A percentile compares a stretch with the other conserved stretches of the same genome.
These are phyloP conservation scores for Paramecium tetraurelia DNA, from an alignment of 73 alveolate species.

Conservation along the genomic window DNA sequence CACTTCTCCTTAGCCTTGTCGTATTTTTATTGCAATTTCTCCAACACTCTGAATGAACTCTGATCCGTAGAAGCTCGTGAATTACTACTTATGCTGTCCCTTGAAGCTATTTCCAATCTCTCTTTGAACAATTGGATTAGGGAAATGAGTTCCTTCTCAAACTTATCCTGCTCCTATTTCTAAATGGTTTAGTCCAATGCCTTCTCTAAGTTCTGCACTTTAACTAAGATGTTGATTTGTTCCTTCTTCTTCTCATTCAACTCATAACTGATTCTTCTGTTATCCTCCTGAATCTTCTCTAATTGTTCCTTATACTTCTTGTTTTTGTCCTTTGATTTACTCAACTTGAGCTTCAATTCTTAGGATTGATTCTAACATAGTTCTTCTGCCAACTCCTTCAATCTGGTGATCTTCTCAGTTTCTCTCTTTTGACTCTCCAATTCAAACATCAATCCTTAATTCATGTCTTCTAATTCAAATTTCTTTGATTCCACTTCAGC, in stretches of 20 bases:
- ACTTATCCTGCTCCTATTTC: not conserved
- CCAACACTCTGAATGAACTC: not conserved
- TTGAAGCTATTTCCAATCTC: not conserved
- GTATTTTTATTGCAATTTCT: not conserved
- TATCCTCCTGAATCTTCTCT: not conserved
- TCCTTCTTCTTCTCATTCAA: constrained; percentile 25
- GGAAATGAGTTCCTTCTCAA: not conserved
- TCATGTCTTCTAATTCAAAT: not conserved
- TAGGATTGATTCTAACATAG: not conserved
- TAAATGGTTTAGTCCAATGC: constrained; percentile 21
- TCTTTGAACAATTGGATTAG: not conserved
- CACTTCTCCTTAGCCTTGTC: not conserved
- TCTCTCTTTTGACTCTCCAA: not conserved
- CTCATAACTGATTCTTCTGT: not conserved
- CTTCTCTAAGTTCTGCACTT: not conserved
- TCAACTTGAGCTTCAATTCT: not conserved
- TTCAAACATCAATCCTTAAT: not conserved
- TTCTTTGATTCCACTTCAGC: constrained; percentile 14
- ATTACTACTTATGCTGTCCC: not conserved
- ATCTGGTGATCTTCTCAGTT: not conserved
- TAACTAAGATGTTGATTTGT: not conserved
- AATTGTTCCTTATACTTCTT: not conserved
- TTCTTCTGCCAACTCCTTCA: constrained; percentile 15
- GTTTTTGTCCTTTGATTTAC: not conserved
- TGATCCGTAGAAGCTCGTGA: not conserved